Evolutionary conservation across 495 filamentous ascomycete species (phyloP).

Genomic region (Aspergillus taichungensis): DNA sequence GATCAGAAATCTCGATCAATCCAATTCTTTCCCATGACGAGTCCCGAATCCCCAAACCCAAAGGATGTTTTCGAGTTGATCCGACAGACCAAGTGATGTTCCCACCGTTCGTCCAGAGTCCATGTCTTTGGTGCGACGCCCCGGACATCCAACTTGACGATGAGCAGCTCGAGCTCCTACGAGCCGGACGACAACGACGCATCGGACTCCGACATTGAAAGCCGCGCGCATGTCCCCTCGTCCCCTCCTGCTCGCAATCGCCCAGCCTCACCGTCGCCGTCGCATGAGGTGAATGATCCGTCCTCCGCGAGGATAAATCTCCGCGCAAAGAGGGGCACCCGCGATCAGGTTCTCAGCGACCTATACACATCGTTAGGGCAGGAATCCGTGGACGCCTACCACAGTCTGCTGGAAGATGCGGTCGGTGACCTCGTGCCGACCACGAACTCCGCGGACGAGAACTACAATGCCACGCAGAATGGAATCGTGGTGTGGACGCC

Average conservation of each 20-base stretch:
- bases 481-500: constrained; percentile 61
- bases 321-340: not conserved
- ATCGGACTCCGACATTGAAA: constrained; percentile 16
- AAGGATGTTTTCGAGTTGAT: not conserved
- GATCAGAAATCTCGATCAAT: constrained; percentile 20
- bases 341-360: constrained; percentile 3
- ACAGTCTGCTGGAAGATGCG: constrained; percentile 49
- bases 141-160: constrained; percentile 16
- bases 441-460: constrained; percentile 6
- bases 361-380: constrained; percentile 5
- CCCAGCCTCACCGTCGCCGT: constrained; percentile 1
- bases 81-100: constrained; percentile 20
- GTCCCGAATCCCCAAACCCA: not conserved
- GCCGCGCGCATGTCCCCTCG: constrained; percentile 1
- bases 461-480: constrained; percentile 42
- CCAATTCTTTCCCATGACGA: constrained; percentile 8
- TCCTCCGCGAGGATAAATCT: not conserved
- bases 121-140: constrained; percentile 11
- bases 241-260: not conserved
- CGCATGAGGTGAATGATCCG: not conserved
- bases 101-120: constrained; percentile 5
- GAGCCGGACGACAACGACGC: constrained; percentile 25
- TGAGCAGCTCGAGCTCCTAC: constrained; percentile 30
- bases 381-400: constrained; percentile 34
- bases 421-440: constrained; percentile 30